These are phyloP conservation scores for Clathrospora elynae DNA, from an alignment of 2,329 filamentous ascomycete species.

Conservation along the genomic window DNA sequence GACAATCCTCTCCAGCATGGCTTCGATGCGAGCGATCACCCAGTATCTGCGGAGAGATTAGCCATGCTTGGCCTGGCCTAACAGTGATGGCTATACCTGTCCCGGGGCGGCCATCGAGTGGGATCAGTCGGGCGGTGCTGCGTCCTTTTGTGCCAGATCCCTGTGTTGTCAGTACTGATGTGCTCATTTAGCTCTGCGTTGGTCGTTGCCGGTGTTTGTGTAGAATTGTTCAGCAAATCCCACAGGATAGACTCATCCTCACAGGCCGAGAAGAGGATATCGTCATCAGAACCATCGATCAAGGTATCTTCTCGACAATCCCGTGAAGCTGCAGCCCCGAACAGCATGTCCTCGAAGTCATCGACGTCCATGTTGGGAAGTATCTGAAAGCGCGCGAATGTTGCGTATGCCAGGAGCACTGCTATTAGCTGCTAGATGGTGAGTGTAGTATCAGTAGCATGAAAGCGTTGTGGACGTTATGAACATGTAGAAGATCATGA, in stretches of 20 bases:
- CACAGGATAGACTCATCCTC: conserved; percentile 12
- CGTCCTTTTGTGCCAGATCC: not conserved
- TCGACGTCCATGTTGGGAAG: conserved; percentile 27
- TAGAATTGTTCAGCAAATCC: conserved; percentile 6
- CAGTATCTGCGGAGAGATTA: conserved; percentile 30
- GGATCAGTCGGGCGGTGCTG: not conserved
- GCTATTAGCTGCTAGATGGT: not conserved
- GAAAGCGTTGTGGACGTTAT: not conserved
- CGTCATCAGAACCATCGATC: conserved; percentile 25
- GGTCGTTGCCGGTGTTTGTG: not conserved
- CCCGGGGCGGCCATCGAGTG: conserved; percentile 6
- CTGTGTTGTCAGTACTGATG: not conserved
- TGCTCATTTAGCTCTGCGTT: not conserved
- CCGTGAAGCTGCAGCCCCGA: conserved; percentile 26
- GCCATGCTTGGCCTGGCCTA: not conserved
- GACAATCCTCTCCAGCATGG: conserved; percentile 58
- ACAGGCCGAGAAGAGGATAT: conserved; percentile 26
- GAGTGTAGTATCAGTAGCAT: not conserved
- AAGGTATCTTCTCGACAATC: conserved; percentile 16
- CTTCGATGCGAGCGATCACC: conserved; percentile 61
- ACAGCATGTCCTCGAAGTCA: conserved; percentile 41
- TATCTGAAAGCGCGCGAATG: not conserved
- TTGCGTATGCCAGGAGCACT: not conserved
- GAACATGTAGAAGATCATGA: too few species aligned
- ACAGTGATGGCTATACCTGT: conserved; percentile 15